A percentile compares a stretch with the other conserved stretches of the same genome.
Evolutionary conservation across 192 early-diverging fungal genomes (phyloP).

Genomic region (Backusella tarrabulga): DNA sequence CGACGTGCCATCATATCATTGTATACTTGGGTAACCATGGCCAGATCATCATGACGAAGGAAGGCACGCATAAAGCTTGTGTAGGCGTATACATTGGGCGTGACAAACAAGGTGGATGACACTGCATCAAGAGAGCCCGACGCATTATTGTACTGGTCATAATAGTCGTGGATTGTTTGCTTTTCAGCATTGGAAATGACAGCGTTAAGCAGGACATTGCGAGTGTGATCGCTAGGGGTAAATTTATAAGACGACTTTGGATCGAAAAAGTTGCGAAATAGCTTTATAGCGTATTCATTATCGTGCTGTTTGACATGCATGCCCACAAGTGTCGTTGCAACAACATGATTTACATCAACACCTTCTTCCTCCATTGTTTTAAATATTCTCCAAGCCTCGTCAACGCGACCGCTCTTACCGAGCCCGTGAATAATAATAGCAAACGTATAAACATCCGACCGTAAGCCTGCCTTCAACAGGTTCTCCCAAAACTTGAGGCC

Average conservation of each 20-base stretch:
- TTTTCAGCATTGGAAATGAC: constrained; percentile 9
- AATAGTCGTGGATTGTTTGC: constrained; percentile 17
- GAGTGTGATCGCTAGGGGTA: constrained; percentile 18
- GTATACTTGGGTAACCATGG: constrained; percentile 28
- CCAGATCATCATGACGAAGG: constrained; percentile 24
- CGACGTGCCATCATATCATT: constrained; percentile 29
- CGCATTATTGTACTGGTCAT: constrained; percentile 10
- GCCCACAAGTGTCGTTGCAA: constrained; percentile 33
- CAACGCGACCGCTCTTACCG: constrained; percentile 16
- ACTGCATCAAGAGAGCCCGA: neutral
- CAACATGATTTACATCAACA: constrained; percentile 10
- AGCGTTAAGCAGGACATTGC: constrained; percentile 32
- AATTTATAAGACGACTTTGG: neutral
- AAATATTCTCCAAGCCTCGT: constrained; percentile 38
- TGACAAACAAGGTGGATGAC: neutral
- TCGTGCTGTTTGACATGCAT: constrained; percentile 34
- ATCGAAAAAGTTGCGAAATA: constrained; percentile 31
- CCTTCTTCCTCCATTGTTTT: constrained; percentile 26
- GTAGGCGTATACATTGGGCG: constrained; percentile 29
- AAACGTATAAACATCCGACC: constrained; percentile 41
- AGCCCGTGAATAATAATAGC: constrained; percentile 39
- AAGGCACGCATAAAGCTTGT: constrained; percentile 40
- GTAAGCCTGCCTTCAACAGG: constrained; percentile 24
- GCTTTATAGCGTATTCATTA: constrained; percentile 21
- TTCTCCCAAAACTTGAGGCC: constrained; percentile 33